These are phyloP conservation scores for Pyracantha coccinea DNA, from an alignment of 331 rosid species.

Conservation along the genomic window DNA sequence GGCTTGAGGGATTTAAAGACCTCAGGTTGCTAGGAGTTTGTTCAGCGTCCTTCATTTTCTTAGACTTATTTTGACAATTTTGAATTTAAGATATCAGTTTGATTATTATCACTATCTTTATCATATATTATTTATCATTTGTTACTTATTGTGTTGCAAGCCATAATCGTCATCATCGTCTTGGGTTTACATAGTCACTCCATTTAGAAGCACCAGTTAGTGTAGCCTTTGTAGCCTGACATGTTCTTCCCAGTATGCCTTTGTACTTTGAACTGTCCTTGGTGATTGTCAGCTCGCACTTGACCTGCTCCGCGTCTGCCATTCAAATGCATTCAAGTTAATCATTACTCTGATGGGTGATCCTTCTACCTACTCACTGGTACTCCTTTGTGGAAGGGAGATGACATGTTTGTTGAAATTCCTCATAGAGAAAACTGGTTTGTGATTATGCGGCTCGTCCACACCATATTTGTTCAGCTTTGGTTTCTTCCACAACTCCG, in stretches of 20 bases:
- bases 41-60: neutral
- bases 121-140: no score
- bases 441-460: constrained; percentile 7
- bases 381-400: neutral
- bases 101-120: no score
- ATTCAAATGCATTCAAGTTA: neutral
- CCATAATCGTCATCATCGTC: constrained; percentile 16
- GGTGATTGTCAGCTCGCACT: neutral
- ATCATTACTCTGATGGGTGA: neutral
- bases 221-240: neutral
- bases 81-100: neutral
- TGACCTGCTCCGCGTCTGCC: constrained; percentile 20
- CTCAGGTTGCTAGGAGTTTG: neutral
- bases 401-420: constrained; percentile 1
- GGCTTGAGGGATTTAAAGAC: constrained; percentile 16
- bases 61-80: neutral
- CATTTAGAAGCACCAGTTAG: constrained; percentile 42
- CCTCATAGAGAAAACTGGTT: constrained; percentile 26
- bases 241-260: constrained; percentile 15
- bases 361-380: neutral
- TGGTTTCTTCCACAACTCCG: constrained; percentile 38
- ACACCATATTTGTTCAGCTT: constrained; percentile 20
- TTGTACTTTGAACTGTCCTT: constrained; percentile 9
- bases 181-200: constrained; percentile 40
- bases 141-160: neutral